Evolutionary conservation across 2,329 filamentous ascomycete genomes (phyloP).

Genomic region (Neofusicoccum laricinum): DNA sequence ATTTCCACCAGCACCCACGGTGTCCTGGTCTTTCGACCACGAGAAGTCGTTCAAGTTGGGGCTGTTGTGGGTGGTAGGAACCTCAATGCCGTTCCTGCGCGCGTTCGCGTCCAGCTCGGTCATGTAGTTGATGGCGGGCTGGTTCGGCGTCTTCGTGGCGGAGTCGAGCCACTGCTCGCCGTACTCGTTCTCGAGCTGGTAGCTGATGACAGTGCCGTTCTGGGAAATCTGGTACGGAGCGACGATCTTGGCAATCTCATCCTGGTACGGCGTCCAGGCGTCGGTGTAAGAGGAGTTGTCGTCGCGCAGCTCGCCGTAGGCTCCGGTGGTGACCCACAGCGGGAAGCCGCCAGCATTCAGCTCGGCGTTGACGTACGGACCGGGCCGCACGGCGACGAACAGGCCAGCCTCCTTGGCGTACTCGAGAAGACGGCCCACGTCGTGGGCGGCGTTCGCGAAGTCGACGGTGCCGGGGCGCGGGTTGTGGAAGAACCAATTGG

Average conservation of each 20-base stretch:
- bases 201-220: slow-evolving; percentile 55
- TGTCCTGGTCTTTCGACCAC: slow-evolving; percentile 60
- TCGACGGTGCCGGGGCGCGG: slow-evolving; percentile 47
- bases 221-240: slow-evolving; percentile 55
- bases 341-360: slow-evolving; percentile 61
- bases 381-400: slow-evolving; percentile 56
- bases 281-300: slow-evolving; percentile 53
- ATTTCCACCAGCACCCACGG: slow-evolving; percentile 48
- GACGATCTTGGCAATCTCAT: slow-evolving; percentile 51
- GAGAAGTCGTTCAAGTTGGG: slow-evolving; percentile 58
- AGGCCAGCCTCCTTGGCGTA: slow-evolving; percentile 54
- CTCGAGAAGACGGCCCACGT: slow-evolving; percentile 52
- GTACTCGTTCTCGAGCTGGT: slow-evolving; percentile 59
- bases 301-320: slow-evolving; percentile 53
- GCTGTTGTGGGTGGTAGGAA: slow-evolving; percentile 58
- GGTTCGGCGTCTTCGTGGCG: slow-evolving; percentile 44
- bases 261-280: slow-evolving; percentile 56
- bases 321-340: slow-evolving; percentile 61
- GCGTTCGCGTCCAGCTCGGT: slow-evolving; percentile 53
- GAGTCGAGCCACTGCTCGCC: slow-evolving; percentile 40
- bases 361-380: slow-evolving; percentile 64
- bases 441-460: slow-evolving; percentile 53
- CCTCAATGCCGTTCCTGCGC: slow-evolving; percentile 54
- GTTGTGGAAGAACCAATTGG: slow-evolving; percentile 49
- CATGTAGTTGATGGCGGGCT: slow-evolving; percentile 54